phyloP scores from a whole-genome alignment of 768 basidiomycete genomes.

The Suillus cothurnatus region DNA sequence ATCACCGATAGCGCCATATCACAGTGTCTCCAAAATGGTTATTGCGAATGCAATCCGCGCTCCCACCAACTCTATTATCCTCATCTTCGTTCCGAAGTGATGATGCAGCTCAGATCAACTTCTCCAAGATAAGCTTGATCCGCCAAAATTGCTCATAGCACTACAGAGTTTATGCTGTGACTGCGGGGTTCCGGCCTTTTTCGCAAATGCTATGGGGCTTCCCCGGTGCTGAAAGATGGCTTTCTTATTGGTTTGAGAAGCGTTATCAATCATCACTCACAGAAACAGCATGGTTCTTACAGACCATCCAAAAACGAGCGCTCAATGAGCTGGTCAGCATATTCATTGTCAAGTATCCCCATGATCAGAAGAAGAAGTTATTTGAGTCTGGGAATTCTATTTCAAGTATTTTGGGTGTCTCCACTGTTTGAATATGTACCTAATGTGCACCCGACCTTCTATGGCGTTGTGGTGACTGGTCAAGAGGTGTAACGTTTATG shows the following conservation, averaged over 20 bases:
- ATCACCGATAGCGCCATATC: constrained; percentile 8
- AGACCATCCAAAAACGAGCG: not conserved
- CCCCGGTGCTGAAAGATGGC: not conserved
- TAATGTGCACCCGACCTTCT: not conserved
- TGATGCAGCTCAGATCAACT: constrained; percentile 11
- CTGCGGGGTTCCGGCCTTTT: not conserved
- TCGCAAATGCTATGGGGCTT: not conserved
- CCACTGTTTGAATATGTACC: not conserved
- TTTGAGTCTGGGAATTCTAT: constrained; percentile 3
- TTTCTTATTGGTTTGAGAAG: not conserved
- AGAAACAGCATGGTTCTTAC: not conserved
- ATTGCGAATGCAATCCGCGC: not conserved
- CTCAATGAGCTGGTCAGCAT: not conserved
- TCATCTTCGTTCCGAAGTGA: constrained; percentile 16
- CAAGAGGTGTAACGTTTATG: not conserved
- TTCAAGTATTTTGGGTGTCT: not conserved
- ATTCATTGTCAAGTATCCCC: not conserved
- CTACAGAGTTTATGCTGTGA: no score
- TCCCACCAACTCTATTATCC: constrained; percentile 15
- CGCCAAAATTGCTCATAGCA: constrained; percentile 6
- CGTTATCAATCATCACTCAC: not conserved
- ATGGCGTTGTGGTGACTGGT: not conserved
- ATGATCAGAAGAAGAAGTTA: constrained; percentile 5
- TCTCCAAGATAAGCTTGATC: constrained; percentile 17
- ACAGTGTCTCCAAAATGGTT: constrained; percentile 2